Conservation (phyloP, 1,284 basidiomycete genomes). For the Moesziomyces sp. region DNA sequence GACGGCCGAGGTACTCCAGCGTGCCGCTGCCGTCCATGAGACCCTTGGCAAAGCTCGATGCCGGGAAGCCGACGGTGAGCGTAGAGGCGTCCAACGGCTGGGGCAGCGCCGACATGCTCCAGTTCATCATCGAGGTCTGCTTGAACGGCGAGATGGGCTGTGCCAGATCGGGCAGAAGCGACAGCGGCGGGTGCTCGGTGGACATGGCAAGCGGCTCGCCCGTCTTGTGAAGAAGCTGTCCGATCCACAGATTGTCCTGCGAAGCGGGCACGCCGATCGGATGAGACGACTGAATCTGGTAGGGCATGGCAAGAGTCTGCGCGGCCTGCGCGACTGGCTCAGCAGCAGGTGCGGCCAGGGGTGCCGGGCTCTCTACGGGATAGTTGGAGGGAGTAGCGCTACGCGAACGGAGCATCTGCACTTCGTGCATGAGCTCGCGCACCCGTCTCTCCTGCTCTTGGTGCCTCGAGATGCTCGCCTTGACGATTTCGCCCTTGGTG, state of each 20-base stretch:
- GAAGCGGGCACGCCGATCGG: slow-evolving; percentile 16
- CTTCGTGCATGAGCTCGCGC: slow-evolving; percentile 29
- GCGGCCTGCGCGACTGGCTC: slow-evolving; percentile 18
- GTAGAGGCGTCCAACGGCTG: slow-evolving; percentile 22
- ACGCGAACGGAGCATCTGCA: slow-evolving; percentile 33
- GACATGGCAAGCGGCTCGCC: slow-evolving; percentile 10
- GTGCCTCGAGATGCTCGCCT: slow-evolving; percentile 41
- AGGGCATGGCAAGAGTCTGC: slow-evolving; percentile 18
- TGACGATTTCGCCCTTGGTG: slow-evolving; percentile 54
- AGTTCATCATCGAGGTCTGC: slow-evolving; percentile 40
- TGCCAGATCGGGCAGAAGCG: slow-evolving; percentile 17
- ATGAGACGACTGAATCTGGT: slow-evolving; percentile 35
- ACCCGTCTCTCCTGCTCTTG: slow-evolving; percentile 44
- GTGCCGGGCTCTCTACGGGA: slow-evolving; percentile 16
- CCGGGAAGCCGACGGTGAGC: slow-evolving; percentile 12
- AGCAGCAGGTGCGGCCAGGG: slow-evolving; percentile 1
- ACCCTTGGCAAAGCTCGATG: slow-evolving; percentile 5
- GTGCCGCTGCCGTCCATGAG: slow-evolving; percentile 19
- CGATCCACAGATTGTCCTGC: slow-evolving; percentile 35
- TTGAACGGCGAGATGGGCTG: slow-evolving; percentile 47
- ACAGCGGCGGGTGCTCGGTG: slow-evolving; percentile 11
- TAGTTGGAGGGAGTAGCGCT: slow-evolving; percentile 2
- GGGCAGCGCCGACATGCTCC: slow-evolving; percentile 26
- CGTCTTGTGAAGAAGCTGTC: slow-evolving; percentile 38
- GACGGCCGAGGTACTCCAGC: slow-evolving; percentile 20